Percentiles rank a stretch among this genome's conserved stretches.
phyloP scores from a whole-genome alignment of 306 rosid genomes.

The Citrullus mucosospermus region DNA sequence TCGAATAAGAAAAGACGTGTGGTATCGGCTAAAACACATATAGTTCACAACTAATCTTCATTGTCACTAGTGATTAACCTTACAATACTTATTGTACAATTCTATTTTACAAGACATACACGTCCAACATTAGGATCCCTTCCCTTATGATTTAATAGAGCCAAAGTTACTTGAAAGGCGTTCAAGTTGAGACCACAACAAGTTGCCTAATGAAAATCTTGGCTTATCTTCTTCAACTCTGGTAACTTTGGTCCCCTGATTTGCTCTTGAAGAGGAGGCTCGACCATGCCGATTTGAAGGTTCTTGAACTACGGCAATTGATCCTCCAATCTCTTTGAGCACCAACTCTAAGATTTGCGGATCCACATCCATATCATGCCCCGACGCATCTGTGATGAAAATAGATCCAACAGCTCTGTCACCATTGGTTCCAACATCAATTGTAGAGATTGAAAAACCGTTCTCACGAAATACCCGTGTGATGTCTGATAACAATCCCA shows the following conservation, averaged over 20 bases:
- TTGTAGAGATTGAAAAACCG: conserved; percentile 50
- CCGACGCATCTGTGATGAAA: conserved; percentile 49
- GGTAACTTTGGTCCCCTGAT: not conserved
- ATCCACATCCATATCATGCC: conserved; percentile 37
- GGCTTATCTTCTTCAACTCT: conserved; percentile 21
- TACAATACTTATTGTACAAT: not conserved
- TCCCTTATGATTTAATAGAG: conserved; percentile 23
- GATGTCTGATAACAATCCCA: conserved; percentile 52
- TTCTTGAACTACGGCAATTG: conserved; percentile 33
- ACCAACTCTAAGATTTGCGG: conserved; percentile 35
- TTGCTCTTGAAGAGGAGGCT: conserved; percentile 6
- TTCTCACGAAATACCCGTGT: conserved; percentile 58
- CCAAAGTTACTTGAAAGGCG: conserved; percentile 49
- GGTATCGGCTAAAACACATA: not conserved
- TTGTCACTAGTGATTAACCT: not conserved
- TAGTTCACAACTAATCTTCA: not conserved
- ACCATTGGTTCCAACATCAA: conserved; percentile 35
- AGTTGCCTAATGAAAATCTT: conserved; percentile 45
- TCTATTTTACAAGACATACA: not conserved
- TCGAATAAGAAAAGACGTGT: not conserved
- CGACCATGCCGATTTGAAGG: conserved; percentile 23
- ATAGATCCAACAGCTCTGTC: conserved; percentile 60
- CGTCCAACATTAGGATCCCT: not conserved
- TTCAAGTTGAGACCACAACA: conserved; percentile 67
- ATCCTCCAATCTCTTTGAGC: conserved; percentile 45